These are phyloP conservation scores for Didymosphaeria variabile DNA, from an alignment of 2,329 filamentous ascomycete species.

Conservation along the genomic window DNA sequence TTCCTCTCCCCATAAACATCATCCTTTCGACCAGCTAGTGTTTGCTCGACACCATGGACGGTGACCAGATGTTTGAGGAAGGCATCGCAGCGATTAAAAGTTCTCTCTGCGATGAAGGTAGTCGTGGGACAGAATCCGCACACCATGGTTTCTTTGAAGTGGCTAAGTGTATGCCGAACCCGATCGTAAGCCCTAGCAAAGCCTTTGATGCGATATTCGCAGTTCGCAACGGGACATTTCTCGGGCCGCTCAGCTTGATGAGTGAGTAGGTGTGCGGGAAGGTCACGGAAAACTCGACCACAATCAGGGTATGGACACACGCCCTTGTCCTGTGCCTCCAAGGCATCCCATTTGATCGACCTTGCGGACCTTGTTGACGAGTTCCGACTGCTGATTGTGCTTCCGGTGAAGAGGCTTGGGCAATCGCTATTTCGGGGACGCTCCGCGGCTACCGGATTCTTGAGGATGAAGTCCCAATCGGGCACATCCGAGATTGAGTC, in stretches of 20 bases:
- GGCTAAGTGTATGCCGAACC: slow-evolving; percentile 86
- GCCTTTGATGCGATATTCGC: slow-evolving; percentile 87
- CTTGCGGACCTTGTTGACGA: slow-evolving; percentile 32
- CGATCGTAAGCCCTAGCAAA: slow-evolving; percentile 93
- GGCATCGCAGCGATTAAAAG: slow-evolving; percentile 87
- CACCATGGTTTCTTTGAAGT: slow-evolving; percentile 95
- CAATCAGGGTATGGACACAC: slow-evolving; percentile 81
- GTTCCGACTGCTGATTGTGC: slow-evolving; percentile 32
- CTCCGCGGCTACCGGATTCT: slow-evolving; percentile 2
- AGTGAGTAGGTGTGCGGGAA: slow-evolving; percentile 88
- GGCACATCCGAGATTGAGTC: slow-evolving; percentile 17
- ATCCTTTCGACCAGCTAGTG: slow-evolving; percentile 82
- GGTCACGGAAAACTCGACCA: slow-evolving; percentile 80
- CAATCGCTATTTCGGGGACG: slow-evolving; percentile 20
- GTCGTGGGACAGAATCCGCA: slow-evolving; percentile 88
- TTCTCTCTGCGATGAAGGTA: slow-evolving; percentile 83
- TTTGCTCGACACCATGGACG: slow-evolving; percentile 87
- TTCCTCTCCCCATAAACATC: slow-evolving; percentile 70
- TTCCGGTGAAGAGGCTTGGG: slow-evolving; percentile 29
- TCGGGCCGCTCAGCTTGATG: slow-evolving; percentile 86
- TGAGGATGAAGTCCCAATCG: slow-evolving; percentile 22
- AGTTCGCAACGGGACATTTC: slow-evolving; percentile 87
- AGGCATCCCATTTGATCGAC: slow-evolving; percentile 59
- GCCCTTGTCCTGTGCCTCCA: slow-evolving; percentile 65
- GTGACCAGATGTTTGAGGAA: slow-evolving; percentile 89